phyloP scores from a whole-genome alignment of 441 rosid genomes.

The Euphorbia corollata region DNA sequence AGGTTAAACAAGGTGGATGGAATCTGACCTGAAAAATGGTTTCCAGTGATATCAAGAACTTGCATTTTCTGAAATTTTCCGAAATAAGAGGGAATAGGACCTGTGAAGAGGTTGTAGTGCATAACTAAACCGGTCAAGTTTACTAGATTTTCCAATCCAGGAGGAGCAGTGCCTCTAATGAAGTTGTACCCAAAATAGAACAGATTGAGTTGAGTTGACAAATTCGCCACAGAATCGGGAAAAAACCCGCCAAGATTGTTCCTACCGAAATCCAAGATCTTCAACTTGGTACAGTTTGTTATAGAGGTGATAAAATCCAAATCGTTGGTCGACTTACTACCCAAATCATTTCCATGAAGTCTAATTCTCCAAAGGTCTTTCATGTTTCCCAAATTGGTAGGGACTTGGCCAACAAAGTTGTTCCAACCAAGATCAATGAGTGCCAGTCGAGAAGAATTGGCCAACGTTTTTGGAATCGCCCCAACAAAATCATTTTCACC shows the following conservation, averaged over 20 bases:
- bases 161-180: conserved; percentile 8
- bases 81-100: conserved; percentile 8
- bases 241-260: conserved; percentile 13
- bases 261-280: not conserved
- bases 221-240: conserved; percentile 10
- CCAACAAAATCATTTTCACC: conserved; percentile 9
- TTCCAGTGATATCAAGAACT: not conserved
- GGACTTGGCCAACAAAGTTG: conserved; percentile 5
- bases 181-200: not conserved
- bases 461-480: conserved; percentile 6
- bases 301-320: conserved; percentile 11
- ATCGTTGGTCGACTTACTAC: conserved; percentile 14
- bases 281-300: conserved; percentile 14
- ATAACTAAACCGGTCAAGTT: not conserved
- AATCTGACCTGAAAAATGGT: conserved; percentile 12
- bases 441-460: conserved; percentile 10
- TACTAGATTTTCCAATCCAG: not conserved
- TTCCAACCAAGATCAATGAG: conserved; percentile 6
- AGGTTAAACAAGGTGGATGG: conserved; percentile 29
- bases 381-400: not conserved
- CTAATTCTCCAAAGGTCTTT: conserved; percentile 5
- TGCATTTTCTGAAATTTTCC: conserved; percentile 13
- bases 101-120: conserved; percentile 10
- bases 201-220: not conserved
- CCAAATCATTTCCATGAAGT: conserved; percentile 12